phyloP scores from a whole-genome alignment of 2,329 filamentous ascomycete genomes.

The Periglandula ipomoeae region DNA sequence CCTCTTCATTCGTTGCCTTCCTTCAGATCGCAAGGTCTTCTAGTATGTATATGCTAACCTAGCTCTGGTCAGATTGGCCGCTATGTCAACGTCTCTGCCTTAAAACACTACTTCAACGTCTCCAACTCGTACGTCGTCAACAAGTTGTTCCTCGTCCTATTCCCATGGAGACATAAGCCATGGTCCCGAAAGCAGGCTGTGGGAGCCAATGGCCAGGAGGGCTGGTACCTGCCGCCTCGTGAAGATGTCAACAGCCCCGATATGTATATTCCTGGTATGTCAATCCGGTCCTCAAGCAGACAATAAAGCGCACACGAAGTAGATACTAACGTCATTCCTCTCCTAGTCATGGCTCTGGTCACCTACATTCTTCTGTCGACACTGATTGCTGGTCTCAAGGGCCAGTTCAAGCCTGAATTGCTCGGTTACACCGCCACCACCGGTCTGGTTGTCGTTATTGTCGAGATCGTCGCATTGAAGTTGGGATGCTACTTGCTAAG shows the following conservation, averaged over 20 bases:
- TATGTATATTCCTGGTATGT: slow-evolving; percentile 82
- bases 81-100: slow-evolving; percentile 83
- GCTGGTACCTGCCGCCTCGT: slow-evolving; percentile 79
- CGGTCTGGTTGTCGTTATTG: slow-evolving; percentile 69
- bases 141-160: slow-evolving; percentile 88
- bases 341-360: slow-evolving; percentile 82
- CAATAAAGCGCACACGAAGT: no score
- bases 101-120: slow-evolving; percentile 99
- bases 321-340: slow-evolving; percentile 13
- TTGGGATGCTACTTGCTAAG: slow-evolving; percentile 86
- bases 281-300: no score
- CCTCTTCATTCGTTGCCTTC: not conserved
- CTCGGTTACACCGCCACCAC: slow-evolving; percentile 82
- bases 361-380: slow-evolving; percentile 95
- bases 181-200: slow-evolving; percentile 87
- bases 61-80: slow-evolving; percentile 38
- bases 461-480: slow-evolving; percentile 87
- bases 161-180: slow-evolving; percentile 94
- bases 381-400: slow-evolving; percentile 78
- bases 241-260: slow-evolving; percentile 97
- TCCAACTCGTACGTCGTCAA: slow-evolving; percentile 93
- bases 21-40: no score
- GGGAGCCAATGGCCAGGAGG: slow-evolving; percentile 59
- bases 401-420: slow-evolving; percentile 88
- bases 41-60: slow-evolving; percentile 14